A percentile compares a stretch with the other conserved stretches of the same genome.
Conservation (phyloP, 129 eudicot species). For the Saposhnikovia divaricata region DNA sequence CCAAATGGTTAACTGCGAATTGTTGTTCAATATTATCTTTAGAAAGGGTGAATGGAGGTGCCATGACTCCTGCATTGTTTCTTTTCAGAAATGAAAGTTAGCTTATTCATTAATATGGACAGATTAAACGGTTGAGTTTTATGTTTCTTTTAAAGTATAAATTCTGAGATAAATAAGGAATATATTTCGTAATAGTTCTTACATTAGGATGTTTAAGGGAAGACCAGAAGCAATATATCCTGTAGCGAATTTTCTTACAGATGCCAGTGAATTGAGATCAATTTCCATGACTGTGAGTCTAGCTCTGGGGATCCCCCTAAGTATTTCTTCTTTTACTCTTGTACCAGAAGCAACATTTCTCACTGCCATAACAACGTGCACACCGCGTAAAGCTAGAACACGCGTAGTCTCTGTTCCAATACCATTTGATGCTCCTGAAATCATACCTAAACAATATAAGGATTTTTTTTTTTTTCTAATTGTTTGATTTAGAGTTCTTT, state of each 20-base stretch:
- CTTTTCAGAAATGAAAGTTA: constrained; percentile 32
- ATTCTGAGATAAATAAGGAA: not conserved
- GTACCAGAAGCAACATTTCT: constrained; percentile 61
- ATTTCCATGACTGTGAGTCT: constrained; percentile 83
- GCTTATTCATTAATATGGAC: not conserved
- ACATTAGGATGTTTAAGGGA: constrained; percentile 87
- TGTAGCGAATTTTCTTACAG: constrained; percentile 67
- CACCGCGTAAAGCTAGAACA: constrained; percentile 68
- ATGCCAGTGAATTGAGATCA: constrained; percentile 68
- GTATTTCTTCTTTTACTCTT: constrained; percentile 55
- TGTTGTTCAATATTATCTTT: constrained; percentile 70
- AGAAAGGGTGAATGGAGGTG: constrained; percentile 60
- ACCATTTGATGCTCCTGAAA: constrained; percentile 91
- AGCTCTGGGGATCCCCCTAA: constrained; percentile 53
- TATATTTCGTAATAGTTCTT: constrained; percentile 14
- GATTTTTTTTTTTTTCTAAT: not conserved
- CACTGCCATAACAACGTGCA: constrained; percentile 80
- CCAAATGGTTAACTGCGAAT: constrained; percentile 84
- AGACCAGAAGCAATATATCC: constrained; percentile 51
- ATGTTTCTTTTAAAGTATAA: not conserved
- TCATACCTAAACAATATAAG: not conserved
- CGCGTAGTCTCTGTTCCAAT: constrained; percentile 78
- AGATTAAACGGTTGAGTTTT: not conserved
- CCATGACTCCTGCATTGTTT: constrained; percentile 94
- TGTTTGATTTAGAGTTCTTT: too few relatives aligned